These are phyloP conservation scores for Trichoderma koningii DNA, from an alignment of 2,329 filamentous ascomycete genomes.

Conservation along the genomic window DNA sequence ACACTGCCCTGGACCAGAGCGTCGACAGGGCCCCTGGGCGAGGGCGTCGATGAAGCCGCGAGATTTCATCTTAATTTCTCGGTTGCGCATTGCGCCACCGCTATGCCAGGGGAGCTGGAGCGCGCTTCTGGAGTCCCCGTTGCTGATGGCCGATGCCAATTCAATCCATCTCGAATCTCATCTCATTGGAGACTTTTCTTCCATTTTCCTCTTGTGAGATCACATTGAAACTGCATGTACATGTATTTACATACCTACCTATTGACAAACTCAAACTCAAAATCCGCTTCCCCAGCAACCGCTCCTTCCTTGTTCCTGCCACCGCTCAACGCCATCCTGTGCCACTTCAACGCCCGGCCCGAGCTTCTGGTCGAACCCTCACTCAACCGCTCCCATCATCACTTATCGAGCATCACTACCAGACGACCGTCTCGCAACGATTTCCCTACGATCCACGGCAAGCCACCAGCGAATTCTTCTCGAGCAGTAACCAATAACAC, in stretches of 20 bases:
- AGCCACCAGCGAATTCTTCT: neutral
- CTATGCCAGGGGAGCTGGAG: neutral
- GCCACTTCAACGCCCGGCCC: neutral
- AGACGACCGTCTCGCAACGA: neutral
- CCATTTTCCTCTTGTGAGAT: too few species aligned
- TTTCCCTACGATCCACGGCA: neutral
- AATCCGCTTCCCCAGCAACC: neutral
- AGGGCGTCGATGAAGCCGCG: neutral
- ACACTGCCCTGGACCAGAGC: neutral
- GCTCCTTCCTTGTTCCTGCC: too few species aligned
- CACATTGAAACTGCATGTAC: too few species aligned
- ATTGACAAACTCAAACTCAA: neutral
- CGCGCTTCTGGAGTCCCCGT: neutral
- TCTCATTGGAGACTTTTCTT: too few species aligned
- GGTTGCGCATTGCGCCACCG: conserved; percentile 2
- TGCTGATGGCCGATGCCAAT: too few species aligned
- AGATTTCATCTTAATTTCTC: conserved; percentile 15
- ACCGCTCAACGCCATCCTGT: too few species aligned
- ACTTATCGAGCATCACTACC: neutral
- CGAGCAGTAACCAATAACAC: neutral
- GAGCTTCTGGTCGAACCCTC: neutral
- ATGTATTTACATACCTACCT: too few species aligned
- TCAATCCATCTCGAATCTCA: too few species aligned
- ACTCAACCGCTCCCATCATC: too few species aligned
- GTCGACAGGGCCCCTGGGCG: neutral